Percentiles rank a stretch among this genome's conserved stretches.
phyloP scores from a whole-genome alignment of 139 green algal species.

The Tetradesmus obliquus region DNA sequence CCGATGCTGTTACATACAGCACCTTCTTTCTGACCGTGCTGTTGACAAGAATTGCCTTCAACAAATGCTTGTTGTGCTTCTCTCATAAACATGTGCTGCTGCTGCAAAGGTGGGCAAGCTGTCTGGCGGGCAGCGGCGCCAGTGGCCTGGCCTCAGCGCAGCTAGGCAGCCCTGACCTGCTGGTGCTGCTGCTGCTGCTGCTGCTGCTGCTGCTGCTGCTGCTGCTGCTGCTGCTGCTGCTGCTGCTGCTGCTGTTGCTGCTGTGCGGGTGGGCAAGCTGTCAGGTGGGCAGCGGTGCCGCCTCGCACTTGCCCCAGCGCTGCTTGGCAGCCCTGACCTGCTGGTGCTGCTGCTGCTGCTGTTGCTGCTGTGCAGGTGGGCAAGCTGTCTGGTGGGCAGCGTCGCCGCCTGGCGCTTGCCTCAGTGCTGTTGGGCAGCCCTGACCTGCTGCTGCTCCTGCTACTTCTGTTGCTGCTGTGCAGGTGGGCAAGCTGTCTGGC shows the following conservation, averaged over 20 bases:
- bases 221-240: no score
- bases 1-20: no score
- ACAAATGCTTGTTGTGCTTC: no score
- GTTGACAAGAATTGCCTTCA: no score
- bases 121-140: slow-evolving; percentile 76
- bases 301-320: not conserved
- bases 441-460: not conserved
- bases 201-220: no score
- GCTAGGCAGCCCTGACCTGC: slow-evolving; percentile 78
- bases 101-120: slow-evolving; percentile 42
- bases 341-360: not conserved
- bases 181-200: no score
- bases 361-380: slow-evolving; percentile 1
- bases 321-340: not conserved
- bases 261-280: not conserved
- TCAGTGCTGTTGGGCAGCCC: slow-evolving; percentile 73
- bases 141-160: slow-evolving; percentile 80
- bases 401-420: slow-evolving; percentile 77
- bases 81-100: not conserved
- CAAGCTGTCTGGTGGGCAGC: slow-evolving; percentile 74
- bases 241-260: not conserved
- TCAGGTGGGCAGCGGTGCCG: not conserved
- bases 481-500: slow-evolving; percentile 59
- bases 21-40: no score
- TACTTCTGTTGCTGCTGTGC: not conserved